Conservation (phyloP, 1,284 basidiomycete genomes). For the Microstroma glucosiphilum region DNA sequence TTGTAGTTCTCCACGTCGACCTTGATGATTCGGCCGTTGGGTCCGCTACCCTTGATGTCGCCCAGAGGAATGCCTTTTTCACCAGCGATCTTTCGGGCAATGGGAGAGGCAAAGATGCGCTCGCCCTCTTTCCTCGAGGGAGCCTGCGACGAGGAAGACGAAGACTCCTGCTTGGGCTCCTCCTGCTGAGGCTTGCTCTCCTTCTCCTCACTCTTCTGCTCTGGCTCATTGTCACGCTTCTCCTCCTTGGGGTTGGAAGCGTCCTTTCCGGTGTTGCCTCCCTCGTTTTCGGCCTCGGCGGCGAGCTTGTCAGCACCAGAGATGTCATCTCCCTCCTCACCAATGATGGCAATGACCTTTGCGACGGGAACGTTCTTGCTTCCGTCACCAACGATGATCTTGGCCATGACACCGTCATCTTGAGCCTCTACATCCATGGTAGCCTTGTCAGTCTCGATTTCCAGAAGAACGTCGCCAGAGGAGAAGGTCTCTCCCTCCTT, state of each 20-base stretch:
- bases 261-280: background rate
- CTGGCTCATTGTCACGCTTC: background rate
- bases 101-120: constrained; percentile 80
- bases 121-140: constrained; percentile 25
- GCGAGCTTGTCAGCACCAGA: constrained; percentile 73
- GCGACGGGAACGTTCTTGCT: constrained; percentile 81
- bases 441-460: constrained; percentile 99
- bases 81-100: constrained; percentile 92
- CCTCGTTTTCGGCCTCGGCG: constrained; percentile 53
- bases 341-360: constrained; percentile 78
- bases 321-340: constrained; percentile 87
- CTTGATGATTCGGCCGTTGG: constrained; percentile 85
- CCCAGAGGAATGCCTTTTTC: constrained; percentile 87
- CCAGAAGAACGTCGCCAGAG: constrained; percentile 84
- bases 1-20: constrained; percentile 85
- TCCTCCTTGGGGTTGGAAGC: constrained; percentile 29
- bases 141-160: constrained; percentile 43
- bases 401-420: constrained; percentile 89
- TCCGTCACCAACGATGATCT: constrained; percentile 78
- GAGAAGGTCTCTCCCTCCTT: constrained; percentile 85
- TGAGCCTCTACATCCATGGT: constrained; percentile 98
- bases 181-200: constrained; percentile 52
- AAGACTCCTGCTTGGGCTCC: constrained; percentile 39
- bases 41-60: constrained; percentile 89
- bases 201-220: constrained; percentile 36